Base-by-base conservation (phyloP, 2,329 filamentous ascomycete genomes). In the Nectriaceae sp. region DNA sequence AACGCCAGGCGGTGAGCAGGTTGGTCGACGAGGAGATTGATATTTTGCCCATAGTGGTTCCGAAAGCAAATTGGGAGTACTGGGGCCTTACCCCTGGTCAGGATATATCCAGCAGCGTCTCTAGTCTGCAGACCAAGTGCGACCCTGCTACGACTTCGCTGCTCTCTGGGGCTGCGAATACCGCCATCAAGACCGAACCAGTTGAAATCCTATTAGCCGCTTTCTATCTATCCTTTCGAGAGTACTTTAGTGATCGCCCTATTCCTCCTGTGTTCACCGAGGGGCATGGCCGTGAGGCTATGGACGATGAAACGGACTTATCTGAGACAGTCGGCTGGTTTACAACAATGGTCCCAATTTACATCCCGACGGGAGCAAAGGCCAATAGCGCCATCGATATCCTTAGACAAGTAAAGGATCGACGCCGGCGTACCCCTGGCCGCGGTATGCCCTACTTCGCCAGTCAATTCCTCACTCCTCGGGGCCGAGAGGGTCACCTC, bases 301-400 rank as follows among this genome's bases (percentile, higher is more conserved):
- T 57, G 60, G 52, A 57, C 41, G 29, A 52, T 3, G 36, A 29
- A 4, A 45, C 67, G 4, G 60, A 69, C 40, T 21, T 65, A 2
- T 60, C 63, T 1, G 24, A 57, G 8, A 69, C 65, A 1, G 65
- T 69, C 1, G 67, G 66, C 2, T 70, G 66, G 66, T 69, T 69
- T 49, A 67, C 67, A 15, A 48, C 46, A 13, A 48, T 48, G 1
- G 11, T 10, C 13, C 43, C 43, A 15, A 18, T 44, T 19, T 21
- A 15, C 31, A 22, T 24, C 33, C 39, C 39, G 8, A 16, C 33
- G 8, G 26, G 26, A 31, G 26, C 8, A 31, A 31, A 31, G 26
- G 16, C 33, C 8, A 18, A 36, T 18, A 16, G n/a, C 33, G 8
- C n/a, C 33, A 36, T 36, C 33, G n/a, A 16, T 16, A 11, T 10